These are phyloP conservation scores for Podospora pseudoanserina DNA, from an alignment of 495 filamentous ascomycete genomes.

Conservation along the genomic window DNA sequence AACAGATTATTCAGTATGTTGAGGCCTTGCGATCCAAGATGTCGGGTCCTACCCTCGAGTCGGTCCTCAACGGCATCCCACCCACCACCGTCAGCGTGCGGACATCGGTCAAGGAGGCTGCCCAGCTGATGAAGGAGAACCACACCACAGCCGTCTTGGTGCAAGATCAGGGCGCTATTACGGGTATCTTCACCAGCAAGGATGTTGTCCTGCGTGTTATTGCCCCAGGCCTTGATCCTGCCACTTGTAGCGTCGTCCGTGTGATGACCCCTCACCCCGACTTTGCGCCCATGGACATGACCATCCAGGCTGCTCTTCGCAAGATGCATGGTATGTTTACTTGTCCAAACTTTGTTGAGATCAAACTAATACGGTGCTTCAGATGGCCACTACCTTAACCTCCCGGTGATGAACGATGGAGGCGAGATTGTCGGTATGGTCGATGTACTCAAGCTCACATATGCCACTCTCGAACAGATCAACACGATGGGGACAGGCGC, in stretches of 20 bases:
- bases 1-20: constrained; percentile 98
- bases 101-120: constrained; percentile 93
- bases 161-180: constrained; percentile 94
- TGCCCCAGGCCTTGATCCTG: constrained; percentile 90
- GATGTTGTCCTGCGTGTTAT: constrained; percentile 98
- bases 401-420: constrained; percentile 95
- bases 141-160: constrained; percentile 95
- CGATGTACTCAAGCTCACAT: constrained; percentile 95
- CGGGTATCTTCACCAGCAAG: constrained; percentile 99
- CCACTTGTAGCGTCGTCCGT: constrained; percentile 92
- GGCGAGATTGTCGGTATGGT: constrained; percentile 99
- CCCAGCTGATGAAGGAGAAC: constrained; percentile 93
- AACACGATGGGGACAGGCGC: constrained; percentile 57
- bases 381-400: constrained; percentile 98
- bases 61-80: constrained; percentile 84
- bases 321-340: constrained; percentile 89
- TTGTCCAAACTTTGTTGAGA: neutral
- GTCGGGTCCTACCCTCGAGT: constrained; percentile 95
- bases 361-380: constrained; percentile 4
- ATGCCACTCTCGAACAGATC: constrained; percentile 96
- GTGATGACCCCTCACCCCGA: constrained; percentile 99
- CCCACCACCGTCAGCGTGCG: constrained; percentile 93
- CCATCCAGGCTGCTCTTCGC: constrained; percentile 90
- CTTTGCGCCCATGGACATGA: constrained; percentile 98
- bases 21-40: constrained; percentile 93